Evolutionary conservation across 768 basidiomycete genomes (phyloP).

Genomic region (Tephrocybe sp.): DNA sequence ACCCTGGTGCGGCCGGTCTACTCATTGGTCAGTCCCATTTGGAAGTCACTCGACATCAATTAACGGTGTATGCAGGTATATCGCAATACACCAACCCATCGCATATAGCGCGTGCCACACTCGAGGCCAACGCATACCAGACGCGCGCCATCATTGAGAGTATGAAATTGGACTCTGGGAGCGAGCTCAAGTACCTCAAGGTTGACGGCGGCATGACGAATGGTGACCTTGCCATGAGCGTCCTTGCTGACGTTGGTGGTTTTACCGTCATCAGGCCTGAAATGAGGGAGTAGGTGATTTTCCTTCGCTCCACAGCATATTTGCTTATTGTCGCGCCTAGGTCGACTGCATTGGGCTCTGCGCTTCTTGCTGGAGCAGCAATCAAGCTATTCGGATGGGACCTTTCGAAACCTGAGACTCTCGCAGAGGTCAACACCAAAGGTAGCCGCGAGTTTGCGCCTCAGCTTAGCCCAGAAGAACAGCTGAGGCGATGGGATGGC

Average conservation of each 20-base stretch:
- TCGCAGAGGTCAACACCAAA: conserved; percentile 83
- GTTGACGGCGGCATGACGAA: conserved; percentile 99
- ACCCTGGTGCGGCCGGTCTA: conserved; percentile 84
- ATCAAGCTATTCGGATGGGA: conserved; percentile 93
- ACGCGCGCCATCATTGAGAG: conserved; percentile 94
- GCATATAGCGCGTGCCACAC: conserved; percentile 92
- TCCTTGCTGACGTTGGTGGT: conserved; percentile 88
- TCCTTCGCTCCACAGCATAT: not conserved
- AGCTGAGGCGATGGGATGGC: conserved; percentile 66
- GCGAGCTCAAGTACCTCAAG: conserved; percentile 80
- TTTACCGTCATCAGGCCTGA: conserved; percentile 90
- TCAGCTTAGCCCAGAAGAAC: conserved; percentile 45
- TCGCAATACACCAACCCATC: conserved; percentile 88
- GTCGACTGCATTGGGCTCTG: conserved; percentile 94
- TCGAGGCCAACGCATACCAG: conserved; percentile 96
- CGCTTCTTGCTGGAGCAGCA: conserved; percentile 89
- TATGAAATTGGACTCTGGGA: conserved; percentile 89
- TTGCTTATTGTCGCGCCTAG: conserved; percentile 35
- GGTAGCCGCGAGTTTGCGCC: conserved; percentile 76
- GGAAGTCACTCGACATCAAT: not conserved
- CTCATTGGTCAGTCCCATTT: conserved; percentile 60
- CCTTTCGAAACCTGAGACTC: conserved; percentile 76
- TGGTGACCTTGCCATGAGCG: conserved; percentile 83
- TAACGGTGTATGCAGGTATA: conserved; percentile 44
- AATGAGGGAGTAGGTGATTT: conserved; percentile 87